Percentiles rank a stretch among this genome's conserved stretches.
These are phyloP conservation scores for Penicillium pulvis DNA, from an alignment of 495 filamentous ascomycete genomes.

Conservation along the genomic window DNA sequence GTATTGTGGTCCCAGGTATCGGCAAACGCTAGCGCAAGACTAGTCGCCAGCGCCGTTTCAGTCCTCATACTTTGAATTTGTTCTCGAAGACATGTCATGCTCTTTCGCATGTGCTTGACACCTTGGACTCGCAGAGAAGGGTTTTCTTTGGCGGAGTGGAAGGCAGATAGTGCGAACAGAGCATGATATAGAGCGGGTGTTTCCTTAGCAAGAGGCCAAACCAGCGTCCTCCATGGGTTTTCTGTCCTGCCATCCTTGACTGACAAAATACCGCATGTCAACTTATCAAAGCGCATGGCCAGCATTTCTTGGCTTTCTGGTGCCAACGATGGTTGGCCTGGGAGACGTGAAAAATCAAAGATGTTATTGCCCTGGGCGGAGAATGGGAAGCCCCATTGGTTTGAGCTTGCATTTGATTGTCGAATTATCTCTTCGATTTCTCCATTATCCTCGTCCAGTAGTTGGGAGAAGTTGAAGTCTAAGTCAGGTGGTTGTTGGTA, in stretches of 20 bases:
- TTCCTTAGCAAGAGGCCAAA: slow-evolving; percentile 70
- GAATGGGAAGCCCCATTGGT: slow-evolving; percentile 36
- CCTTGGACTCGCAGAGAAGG: slow-evolving; percentile 63
- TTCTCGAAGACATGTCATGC: slow-evolving; percentile 58
- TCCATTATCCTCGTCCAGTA: slow-evolving; percentile 49
- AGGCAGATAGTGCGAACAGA: slow-evolving; percentile 73
- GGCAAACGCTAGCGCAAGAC: slow-evolving; percentile 71
- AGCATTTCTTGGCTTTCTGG: slow-evolving; percentile 64
- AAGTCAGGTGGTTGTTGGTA: slow-evolving; percentile 11
- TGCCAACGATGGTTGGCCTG: slow-evolving; percentile 31
- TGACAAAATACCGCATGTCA: slow-evolving; percentile 78
- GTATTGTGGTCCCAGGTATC: slow-evolving; percentile 80
- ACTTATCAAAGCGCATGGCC: slow-evolving; percentile 64
- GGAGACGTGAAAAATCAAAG: slow-evolving; percentile 14
- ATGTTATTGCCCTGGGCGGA: slow-evolving; percentile 8
- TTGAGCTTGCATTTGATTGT: slow-evolving; percentile 13
- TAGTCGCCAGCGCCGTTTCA: slow-evolving; percentile 73
- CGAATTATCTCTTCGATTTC: slow-evolving; percentile 64
- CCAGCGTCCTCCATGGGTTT: slow-evolving; percentile 75
- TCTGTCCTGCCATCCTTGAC: slow-evolving; percentile 70
- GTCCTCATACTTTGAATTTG: slow-evolving; percentile 62
- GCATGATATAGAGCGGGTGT: slow-evolving; percentile 75
- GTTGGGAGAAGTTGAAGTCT: slow-evolving; percentile 36
- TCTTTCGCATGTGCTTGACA: slow-evolving; percentile 72
- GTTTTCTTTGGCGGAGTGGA: slow-evolving; percentile 66